Evolutionary conservation across 2,329 filamentous ascomycete species (phyloP), one percentile per base, ranked within the genome.

Genomic region (Helotiales sp.): DNA sequence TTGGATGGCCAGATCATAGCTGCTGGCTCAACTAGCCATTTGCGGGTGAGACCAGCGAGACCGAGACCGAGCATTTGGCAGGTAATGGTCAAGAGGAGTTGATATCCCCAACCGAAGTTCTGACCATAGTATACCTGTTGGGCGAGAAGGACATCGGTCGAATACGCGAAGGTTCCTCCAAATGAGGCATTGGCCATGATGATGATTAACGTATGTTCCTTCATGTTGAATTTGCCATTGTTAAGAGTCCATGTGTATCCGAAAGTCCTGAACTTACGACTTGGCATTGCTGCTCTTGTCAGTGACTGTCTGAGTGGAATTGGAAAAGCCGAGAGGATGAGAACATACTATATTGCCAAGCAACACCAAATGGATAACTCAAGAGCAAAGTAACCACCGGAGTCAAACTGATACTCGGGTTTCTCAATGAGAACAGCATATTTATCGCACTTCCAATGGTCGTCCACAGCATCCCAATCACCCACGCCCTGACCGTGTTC

Each of bases 71-170:
- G 83, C 65, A 84, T 77, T 57, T 87, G 81, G 1, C 82, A 86
- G 2, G 82, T 84, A 58, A 87, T 78, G 54, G 79, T 80, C 58
- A 86, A 76, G 5, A 87, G 73, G 5, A 86, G 72, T 69, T 87
- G 80, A 71, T 84, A 86, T 2, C 78, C 79, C 74, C 81, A 84
- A 52, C 80, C 13, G 88, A 74, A 56, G 84, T 87, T 70, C 89
- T 88, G 1, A 84, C 88, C 5, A 83, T 92, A 92, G 65, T 90
- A 91, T 12, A 87, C 80, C 27, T 84, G 74, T 71, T 90, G 87
- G 0, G 88, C 88, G 2, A 90, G 76, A 44, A 92, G 81, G 29
- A 90, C 86, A 63, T 91, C 88, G 1, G 88, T 91, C 0, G 87
- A 56, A 22, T 62, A 59, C 4, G 57, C 57, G 12, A 48, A 48